Percentiles rank a stretch among this genome's conserved stretches.
These are phyloP conservation scores for Hericium erinaceus DNA, from an alignment of 768 basidiomycete genomes.

Conservation along the genomic window DNA sequence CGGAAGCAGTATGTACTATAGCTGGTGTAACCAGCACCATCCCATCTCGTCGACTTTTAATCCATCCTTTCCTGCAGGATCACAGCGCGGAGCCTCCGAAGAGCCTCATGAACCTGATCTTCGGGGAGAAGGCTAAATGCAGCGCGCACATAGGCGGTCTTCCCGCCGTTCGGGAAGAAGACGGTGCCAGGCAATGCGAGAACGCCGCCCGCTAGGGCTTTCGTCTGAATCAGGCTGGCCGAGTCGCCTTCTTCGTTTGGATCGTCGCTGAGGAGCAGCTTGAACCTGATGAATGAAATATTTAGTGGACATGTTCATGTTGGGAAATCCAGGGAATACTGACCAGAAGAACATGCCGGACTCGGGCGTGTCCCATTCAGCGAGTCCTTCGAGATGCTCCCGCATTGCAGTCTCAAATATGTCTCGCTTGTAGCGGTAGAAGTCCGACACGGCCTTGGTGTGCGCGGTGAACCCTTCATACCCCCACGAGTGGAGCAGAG, in stretches of 20 bases:
- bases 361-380: slow-evolving; percentile 61
- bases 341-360: slow-evolving; percentile 90
- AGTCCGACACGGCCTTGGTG: slow-evolving; percentile 55
- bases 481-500: slow-evolving; percentile 63
- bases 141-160: slow-evolving; percentile 73
- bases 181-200: slow-evolving; percentile 86
- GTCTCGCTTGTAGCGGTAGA: slow-evolving; percentile 67
- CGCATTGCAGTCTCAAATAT: slow-evolving; percentile 70
- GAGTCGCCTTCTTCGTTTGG: slow-evolving; percentile 27
- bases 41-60: neutral
- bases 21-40: neutral
- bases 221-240: slow-evolving; percentile 57
- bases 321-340: neutral
- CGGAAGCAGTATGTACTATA: neutral
- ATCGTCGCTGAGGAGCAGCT: slow-evolving; percentile 52
- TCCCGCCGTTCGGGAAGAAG: slow-evolving; percentile 66
- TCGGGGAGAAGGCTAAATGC: slow-evolving; percentile 67
- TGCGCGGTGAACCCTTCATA: slow-evolving; percentile 67
- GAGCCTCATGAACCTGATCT: slow-evolving; percentile 65
- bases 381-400: slow-evolving; percentile 69
- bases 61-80: slow-evolving; percentile 11
- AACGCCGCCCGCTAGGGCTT: slow-evolving; percentile 72
- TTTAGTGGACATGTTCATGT: neutral
- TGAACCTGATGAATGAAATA: slow-evolving; percentile 44
- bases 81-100: slow-evolving; percentile 42